Evolutionary conservation across 306 rosid species (phyloP), one percentile per base, ranked within the genome.

Genomic region (Corylus heterophylla): DNA sequence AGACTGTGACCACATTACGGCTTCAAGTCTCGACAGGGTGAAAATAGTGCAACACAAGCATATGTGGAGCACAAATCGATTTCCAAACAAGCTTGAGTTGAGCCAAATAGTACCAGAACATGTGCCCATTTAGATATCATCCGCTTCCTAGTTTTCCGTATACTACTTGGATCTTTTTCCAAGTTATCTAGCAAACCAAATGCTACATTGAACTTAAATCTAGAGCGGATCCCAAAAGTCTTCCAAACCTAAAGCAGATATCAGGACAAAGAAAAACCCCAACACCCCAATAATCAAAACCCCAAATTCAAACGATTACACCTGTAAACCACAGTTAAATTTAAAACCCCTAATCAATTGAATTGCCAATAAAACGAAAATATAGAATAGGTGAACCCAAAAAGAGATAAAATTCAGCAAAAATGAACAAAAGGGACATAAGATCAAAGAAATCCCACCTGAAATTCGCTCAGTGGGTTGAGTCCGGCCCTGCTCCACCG

Each of bases 401-500:
- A 74, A 68, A 54, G 35, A 4, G 59, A 48, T 45, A 44, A 77
- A 48, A 42, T 5, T 67, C 12, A 67, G 72, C 25, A 68, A 79
- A 78, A 56, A 20, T 14, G 27, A 69, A 71, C 48, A 29, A 17
- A 18, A 42, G 70, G 63, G 39, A 18, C 12, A 54, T n/a, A 73
- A 79, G 45, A 49, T 17, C 74, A 49, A 76, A 55, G 52, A 45
- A 73, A 70, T 39, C 81, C 47, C 56, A 91, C 98, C 99, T 81
- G 98, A 93, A 84, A 96, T 96, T 81, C 99, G 83, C 83, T 96
- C 99, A 29, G 96, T 91, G 54, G 90, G 96, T 48, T 83, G 94
- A 80, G 81, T 86, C 48, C 89, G 85, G 61, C 87, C 89, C 9
- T 88, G 89, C 69, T 83, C 86, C 73, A 81, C 81, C 63, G 90